Evolutionary conservation across 164 flowering plant species (phyloP).

Genomic region (Magnolia officinalis): DNA sequence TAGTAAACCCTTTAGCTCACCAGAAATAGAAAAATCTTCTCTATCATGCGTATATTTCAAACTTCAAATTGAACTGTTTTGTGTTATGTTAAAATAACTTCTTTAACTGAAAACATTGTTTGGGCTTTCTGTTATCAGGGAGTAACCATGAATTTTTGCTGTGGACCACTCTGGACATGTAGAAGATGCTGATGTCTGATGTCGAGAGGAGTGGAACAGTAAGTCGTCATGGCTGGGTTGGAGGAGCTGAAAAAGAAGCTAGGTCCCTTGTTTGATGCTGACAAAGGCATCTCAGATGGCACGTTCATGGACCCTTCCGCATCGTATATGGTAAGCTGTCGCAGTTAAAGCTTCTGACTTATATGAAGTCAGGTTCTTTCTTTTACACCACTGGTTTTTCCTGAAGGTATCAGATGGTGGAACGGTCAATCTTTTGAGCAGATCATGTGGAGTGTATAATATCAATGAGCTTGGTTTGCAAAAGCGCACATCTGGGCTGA

Average conservation of each 20-base stretch:
- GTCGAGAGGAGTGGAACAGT: constrained; percentile 3
- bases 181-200: background rate
- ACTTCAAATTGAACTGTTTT: background rate
- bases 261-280: constrained; percentile 87
- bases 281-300: constrained; percentile 68
- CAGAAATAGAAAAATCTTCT: background rate
- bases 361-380: background rate
- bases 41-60: constrained; percentile 2
- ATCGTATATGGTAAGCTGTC: constrained; percentile 61
- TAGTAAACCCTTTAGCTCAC: no score
- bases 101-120: background rate
- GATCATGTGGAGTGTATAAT: constrained; percentile 88
- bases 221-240: constrained; percentile 68
- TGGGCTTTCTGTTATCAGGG: background rate
- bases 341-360: background rate
- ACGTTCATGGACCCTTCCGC: constrained; percentile 57
- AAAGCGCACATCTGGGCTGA: constrained; percentile 60
- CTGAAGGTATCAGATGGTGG: constrained; percentile 86
- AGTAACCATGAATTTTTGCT: background rate
- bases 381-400: constrained; percentile 1
- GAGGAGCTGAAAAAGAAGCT: constrained; percentile 91
- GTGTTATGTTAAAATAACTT: background rate
- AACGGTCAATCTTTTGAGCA: constrained; percentile 80
- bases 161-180: background rate
- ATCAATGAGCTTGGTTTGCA: constrained; percentile 94